A percentile compares a stretch with the other conserved stretches of the same genome.
Evolutionary conservation across 2,329 filamentous ascomycete species (phyloP).

Genomic region (Bipolaris gigantea): DNA sequence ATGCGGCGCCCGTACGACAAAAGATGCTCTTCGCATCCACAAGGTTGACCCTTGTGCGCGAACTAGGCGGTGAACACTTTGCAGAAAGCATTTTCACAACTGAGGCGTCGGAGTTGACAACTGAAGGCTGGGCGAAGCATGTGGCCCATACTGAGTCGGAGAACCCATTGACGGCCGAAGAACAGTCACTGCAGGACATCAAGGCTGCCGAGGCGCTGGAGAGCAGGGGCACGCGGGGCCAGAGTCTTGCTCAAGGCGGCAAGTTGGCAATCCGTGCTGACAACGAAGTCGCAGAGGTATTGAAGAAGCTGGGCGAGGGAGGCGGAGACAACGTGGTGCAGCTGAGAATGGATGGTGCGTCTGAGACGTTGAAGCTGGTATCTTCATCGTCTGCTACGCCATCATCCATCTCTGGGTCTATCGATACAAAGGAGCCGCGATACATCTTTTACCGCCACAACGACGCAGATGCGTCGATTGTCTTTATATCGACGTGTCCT

Average conservation of each 20-base stretch:
- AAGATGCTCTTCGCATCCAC: slow-evolving; percentile 87
- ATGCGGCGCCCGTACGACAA: slow-evolving; percentile 75
- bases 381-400: slow-evolving; percentile 58
- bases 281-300: slow-evolving; percentile 64
- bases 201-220: slow-evolving; percentile 76
- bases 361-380: slow-evolving; percentile 70
- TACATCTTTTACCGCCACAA: slow-evolving; percentile 79
- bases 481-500: slow-evolving; percentile 85
- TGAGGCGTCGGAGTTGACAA: slow-evolving; percentile 67
- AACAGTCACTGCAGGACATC: slow-evolving; percentile 70
- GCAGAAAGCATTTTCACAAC: slow-evolving; percentile 75
- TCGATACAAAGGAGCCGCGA: slow-evolving; percentile 70
- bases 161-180: slow-evolving; percentile 78
- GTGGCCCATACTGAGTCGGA: slow-evolving; percentile 64
- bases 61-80: slow-evolving; percentile 79
- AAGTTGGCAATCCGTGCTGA: slow-evolving; percentile 57
- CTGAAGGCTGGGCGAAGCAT: slow-evolving; percentile 70
- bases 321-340: slow-evolving; percentile 59
- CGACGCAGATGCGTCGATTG: slow-evolving; percentile 58
- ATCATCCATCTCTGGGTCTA: slow-evolving; percentile 59
- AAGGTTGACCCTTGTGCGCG: slow-evolving; percentile 71
- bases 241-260: slow-evolving; percentile 41
- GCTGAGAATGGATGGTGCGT: slow-evolving; percentile 72
- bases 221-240: slow-evolving; percentile 65
- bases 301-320: slow-evolving; percentile 61